Conservation (phyloP, 345 rosid genomes). For the Abelmoschus esculentus region DNA sequence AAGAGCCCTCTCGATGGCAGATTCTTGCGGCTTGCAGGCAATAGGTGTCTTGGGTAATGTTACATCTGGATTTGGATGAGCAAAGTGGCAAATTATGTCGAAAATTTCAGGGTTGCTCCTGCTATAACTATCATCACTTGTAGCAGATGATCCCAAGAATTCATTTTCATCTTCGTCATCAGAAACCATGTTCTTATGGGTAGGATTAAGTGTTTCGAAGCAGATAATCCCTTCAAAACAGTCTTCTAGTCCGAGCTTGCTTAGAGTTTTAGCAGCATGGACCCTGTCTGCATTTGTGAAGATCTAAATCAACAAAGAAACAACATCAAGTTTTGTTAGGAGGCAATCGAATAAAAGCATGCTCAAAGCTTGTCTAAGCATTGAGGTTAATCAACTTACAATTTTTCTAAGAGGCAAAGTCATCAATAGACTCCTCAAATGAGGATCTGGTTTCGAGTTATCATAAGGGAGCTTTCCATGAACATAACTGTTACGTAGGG, state of each 20-base stretch:
- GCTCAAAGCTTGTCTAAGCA: neutral
- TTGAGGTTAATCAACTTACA: constrained; percentile 34
- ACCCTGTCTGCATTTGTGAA: constrained; percentile 84
- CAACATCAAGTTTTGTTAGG: neutral
- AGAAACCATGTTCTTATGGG: constrained; percentile 29
- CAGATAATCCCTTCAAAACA: constrained; percentile 93
- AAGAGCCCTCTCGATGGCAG: constrained; percentile 45
- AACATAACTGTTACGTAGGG: constrained; percentile 33
- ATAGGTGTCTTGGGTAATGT: constrained; percentile 52
- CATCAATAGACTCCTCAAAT: constrained; percentile 61
- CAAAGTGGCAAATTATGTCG: constrained; percentile 48
- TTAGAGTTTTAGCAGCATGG: constrained; percentile 63
- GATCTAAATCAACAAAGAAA: constrained; percentile 32
- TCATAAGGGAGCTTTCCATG: constrained; percentile 91
- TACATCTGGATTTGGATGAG: constrained; percentile 25
- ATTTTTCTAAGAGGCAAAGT: constrained; percentile 78
- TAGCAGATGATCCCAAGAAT: constrained; percentile 29
- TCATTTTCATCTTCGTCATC: constrained; percentile 48
- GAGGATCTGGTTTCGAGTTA: constrained; percentile 78
- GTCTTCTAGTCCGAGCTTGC: constrained; percentile 71
- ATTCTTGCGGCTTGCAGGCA: constrained; percentile 54
- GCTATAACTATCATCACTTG: neutral
- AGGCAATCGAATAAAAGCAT: neutral
- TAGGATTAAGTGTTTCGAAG: constrained; percentile 79
- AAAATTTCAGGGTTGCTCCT: constrained; percentile 24